These are phyloP conservation scores for Cryomyces minteri DNA, from an alignment of 495 filamentous ascomycete genomes.

Conservation along the genomic window DNA sequence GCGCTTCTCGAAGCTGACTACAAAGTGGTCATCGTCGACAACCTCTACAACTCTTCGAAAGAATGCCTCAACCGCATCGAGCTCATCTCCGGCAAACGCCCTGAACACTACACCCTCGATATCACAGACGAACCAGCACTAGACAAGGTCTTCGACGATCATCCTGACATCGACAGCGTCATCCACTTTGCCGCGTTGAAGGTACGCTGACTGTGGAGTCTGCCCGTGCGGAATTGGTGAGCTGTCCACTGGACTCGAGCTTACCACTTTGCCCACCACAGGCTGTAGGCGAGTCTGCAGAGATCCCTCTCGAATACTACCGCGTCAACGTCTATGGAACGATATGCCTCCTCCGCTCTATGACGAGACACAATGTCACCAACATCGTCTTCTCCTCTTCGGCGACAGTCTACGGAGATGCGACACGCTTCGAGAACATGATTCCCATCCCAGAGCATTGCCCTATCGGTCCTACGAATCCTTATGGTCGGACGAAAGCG, in stretches of 20 bases:
- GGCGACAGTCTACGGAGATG: slow-evolving; percentile 94
- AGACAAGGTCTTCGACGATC: slow-evolving; percentile 72
- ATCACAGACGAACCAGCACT: slow-evolving; percentile 69
- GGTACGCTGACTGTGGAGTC: slow-evolving; percentile 28
- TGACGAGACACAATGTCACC: slow-evolving; percentile 74
- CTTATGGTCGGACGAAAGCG: slow-evolving; percentile 90
- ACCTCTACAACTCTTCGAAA: slow-evolving; percentile 82
- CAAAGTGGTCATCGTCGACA: slow-evolving; percentile 91
- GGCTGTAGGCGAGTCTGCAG: slow-evolving; percentile 91
- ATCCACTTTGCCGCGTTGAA: slow-evolving; percentile 98
- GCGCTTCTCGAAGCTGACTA: slow-evolving; percentile 86
- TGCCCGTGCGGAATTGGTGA: too few relatives aligned
- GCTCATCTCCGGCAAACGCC: slow-evolving; percentile 76
- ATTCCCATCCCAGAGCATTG: slow-evolving; percentile 96
- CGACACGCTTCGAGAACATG: slow-evolving; percentile 91
- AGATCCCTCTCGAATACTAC: slow-evolving; percentile 96
- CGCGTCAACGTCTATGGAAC: slow-evolving; percentile 88
- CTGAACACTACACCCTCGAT: slow-evolving; percentile 71
- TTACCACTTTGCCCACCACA: slow-evolving; percentile 13
- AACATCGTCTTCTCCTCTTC: slow-evolving; percentile 98
- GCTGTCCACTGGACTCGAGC: too few relatives aligned
- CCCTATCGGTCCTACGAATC: slow-evolving; percentile 90
- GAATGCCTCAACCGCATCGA: slow-evolving; percentile 87
- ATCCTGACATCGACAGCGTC: slow-evolving; percentile 89
- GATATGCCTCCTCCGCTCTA: slow-evolving; percentile 69